These are phyloP conservation scores for Clarireedia sp. DNA, from an alignment of 2,329 filamentous ascomycete genomes.

Conservation along the genomic window DNA sequence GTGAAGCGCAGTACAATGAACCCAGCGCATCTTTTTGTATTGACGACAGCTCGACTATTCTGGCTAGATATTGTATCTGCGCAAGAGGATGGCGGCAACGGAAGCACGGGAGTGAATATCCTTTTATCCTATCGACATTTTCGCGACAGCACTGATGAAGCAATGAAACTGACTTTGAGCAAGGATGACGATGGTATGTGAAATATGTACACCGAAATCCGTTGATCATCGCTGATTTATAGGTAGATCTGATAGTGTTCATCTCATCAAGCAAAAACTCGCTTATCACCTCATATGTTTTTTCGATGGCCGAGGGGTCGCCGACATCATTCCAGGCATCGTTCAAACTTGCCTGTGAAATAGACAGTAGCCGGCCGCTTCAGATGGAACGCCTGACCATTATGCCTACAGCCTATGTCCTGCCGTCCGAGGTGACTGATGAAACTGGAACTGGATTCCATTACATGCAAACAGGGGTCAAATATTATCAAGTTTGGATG, in stretches of 20 bases:
- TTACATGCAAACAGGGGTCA: conserved; percentile 31
- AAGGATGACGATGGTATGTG: conserved; percentile 19
- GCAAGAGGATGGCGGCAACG: conserved; percentile 9
- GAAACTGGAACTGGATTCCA: conserved; percentile 14
- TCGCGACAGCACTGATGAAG: conserved; percentile 32
- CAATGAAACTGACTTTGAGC: conserved; percentile 34
- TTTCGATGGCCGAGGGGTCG: conserved; percentile 11
- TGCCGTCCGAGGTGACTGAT: background rate
- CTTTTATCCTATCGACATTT: conserved; percentile 40
- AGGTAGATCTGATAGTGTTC: conserved; percentile 6
- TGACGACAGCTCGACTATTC: conserved; percentile 36
- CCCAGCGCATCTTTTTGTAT: conserved; percentile 45
- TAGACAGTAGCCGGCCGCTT: background rate
- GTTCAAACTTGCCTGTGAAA: conserved; percentile 12
- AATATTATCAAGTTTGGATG: conserved; percentile 41
- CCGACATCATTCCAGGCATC: conserved; percentile 17
- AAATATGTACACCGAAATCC: background rate
- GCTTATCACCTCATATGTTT: conserved; percentile 25
- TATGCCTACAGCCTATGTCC: background rate
- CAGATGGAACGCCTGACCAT: background rate
- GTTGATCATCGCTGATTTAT: background rate
- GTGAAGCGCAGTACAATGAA: conserved; percentile 40
- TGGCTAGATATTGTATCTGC: conserved; percentile 25
- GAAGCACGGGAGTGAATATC: conserved; percentile 21
- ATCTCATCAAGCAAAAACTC: conserved; percentile 21